Percentiles rank a stretch among this genome's conserved stretches.
phyloP scores from a whole-genome alignment of 345 rosid species.

The Brassica cretica region DNA sequence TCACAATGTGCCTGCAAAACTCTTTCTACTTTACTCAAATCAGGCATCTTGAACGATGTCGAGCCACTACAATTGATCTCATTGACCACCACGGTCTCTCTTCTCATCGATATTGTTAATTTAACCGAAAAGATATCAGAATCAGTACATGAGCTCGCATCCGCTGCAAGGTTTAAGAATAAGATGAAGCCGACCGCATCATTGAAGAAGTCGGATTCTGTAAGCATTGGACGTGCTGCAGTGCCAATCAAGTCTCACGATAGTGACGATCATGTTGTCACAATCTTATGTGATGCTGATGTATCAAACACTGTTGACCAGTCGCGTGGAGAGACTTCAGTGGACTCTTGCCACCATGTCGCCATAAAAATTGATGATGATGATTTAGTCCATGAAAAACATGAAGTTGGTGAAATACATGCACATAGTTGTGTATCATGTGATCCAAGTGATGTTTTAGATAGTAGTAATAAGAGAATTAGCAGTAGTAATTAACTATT shows the following conservation, averaged over 20 bases:
- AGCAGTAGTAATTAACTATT: conserved; percentile 15
- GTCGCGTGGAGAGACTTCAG: conserved; percentile 22
- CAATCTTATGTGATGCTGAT: conserved; percentile 25
- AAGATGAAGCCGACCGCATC: conserved; percentile 33
- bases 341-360: conserved; percentile 22
- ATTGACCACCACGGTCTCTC: conserved; percentile 53
- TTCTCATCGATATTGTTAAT: conserved; percentile 56
- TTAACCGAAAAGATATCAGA: conserved; percentile 54
- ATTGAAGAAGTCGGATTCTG: conserved; percentile 30
- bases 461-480: neutral
- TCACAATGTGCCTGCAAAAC: conserved; percentile 44
- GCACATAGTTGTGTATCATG: conserved; percentile 1
- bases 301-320: conserved; percentile 19
- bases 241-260: conserved; percentile 8
- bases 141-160: conserved; percentile 54
- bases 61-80: conserved; percentile 49
- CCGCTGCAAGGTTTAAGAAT: conserved; percentile 49
- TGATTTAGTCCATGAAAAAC: neutral
- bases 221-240: neutral
- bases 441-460: neutral
- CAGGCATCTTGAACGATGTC: conserved; percentile 44
- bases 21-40: conserved; percentile 49
- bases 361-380: conserved; percentile 23
- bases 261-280: conserved; percentile 27
- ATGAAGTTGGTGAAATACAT: neutral